These are phyloP conservation scores for Aspergillus floridensis DNA, from an alignment of 2,329 filamentous ascomycete genomes.

Conservation along the genomic window DNA sequence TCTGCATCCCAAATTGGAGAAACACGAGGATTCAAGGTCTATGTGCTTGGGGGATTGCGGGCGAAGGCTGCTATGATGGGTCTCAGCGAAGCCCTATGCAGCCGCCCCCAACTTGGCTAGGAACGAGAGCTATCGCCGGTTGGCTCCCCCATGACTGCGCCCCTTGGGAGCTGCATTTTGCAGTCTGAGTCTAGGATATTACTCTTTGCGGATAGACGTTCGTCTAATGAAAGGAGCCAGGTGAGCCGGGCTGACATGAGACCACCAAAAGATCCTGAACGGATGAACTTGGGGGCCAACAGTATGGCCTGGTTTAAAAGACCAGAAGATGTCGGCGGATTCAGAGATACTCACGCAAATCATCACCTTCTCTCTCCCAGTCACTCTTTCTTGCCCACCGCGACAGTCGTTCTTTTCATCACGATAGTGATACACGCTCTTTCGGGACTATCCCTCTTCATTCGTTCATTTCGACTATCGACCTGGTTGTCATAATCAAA, in stretches of 20 bases:
- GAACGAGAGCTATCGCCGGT: not conserved
- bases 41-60: not conserved
- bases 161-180: not conserved
- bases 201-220: not conserved
- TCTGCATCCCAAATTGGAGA: not conserved
- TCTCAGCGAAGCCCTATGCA: not conserved
- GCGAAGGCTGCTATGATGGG: not conserved
- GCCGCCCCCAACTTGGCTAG: slow-evolving; percentile 4
- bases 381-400: not conserved
- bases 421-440: not conserved
- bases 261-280: not conserved
- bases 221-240: not conserved
- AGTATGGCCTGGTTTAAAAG: not conserved
- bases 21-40: not conserved
- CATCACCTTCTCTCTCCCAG: not conserved
- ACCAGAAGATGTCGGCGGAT: not conserved
- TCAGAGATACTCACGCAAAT: not conserved
- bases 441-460: not conserved
- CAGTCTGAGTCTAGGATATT: not conserved
- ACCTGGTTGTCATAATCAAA: not conserved
- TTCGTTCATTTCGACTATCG: not conserved
- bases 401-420: slow-evolving; percentile 5
- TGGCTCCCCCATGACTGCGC: not conserved
- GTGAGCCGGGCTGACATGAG: not conserved
- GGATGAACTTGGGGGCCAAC: slow-evolving; percentile 3